These are phyloP conservation scores for Pythium grandisporangium DNA, from an alignment of 352 stramenopile genomes.

Conservation along the genomic window DNA sequence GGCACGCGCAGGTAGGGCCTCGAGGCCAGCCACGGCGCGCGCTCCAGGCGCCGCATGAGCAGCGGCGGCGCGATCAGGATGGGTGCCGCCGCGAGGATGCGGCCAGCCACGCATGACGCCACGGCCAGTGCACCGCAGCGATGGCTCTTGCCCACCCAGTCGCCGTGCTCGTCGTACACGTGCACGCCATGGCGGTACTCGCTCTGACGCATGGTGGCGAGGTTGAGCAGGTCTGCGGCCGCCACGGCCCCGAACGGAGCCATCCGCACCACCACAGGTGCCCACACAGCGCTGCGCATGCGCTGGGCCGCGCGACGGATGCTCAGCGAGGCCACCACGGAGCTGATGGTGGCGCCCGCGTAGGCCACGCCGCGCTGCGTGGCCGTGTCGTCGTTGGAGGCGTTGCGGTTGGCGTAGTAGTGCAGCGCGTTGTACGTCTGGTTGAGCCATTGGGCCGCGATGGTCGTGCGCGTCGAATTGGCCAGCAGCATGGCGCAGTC, in stretches of 20 bases:
- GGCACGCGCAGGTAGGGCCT: conserved; percentile 57
- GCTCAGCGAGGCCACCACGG: conserved; percentile 60
- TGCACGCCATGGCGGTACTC: conserved; percentile 75
- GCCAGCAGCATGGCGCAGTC: conserved; percentile 78
- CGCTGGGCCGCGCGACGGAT: conserved; percentile 43
- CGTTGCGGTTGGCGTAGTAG: conserved; percentile 86
- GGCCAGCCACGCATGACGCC: conserved; percentile 59
- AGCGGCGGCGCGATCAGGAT: conserved; percentile 75
- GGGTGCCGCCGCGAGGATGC: conserved; percentile 73
- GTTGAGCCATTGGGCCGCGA: conserved; percentile 83
- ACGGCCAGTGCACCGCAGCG: conserved; percentile 64
- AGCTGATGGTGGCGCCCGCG: conserved; percentile 63
- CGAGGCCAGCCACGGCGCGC: conserved; percentile 22
- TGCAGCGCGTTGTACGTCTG: conserved; percentile 88
- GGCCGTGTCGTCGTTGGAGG: conserved; percentile 72
- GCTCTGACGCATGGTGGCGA: conserved; percentile 79
- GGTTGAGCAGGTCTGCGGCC: conserved; percentile 75
- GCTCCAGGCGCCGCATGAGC: conserved; percentile 43
- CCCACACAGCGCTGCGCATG: conserved; percentile 33
- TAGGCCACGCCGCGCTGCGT: conserved; percentile 61
- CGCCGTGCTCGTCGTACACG: conserved; percentile 76
- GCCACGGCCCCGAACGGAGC: conserved; percentile 77
- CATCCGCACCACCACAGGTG: conserved; percentile 48
- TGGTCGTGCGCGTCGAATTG: conserved; percentile 44
- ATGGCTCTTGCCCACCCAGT: conserved; percentile 67